A percentile compares a stretch with the other conserved stretches of the same genome.
Conservation (phyloP, 139 green algal species). For the Asterochloris sp. region DNA sequence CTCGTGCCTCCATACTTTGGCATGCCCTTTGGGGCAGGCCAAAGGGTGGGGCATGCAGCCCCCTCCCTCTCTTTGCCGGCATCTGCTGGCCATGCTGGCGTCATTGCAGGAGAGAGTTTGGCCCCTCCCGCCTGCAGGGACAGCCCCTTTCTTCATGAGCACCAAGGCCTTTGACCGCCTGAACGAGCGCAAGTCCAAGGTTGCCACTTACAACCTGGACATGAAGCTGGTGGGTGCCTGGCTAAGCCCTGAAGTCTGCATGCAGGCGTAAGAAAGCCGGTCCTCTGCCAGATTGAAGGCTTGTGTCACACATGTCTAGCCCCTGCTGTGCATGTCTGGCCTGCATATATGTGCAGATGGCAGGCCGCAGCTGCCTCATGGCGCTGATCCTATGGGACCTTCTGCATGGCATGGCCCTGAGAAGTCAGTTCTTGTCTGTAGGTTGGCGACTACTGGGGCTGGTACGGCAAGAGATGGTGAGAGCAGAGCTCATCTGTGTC, state of each 20-base stretch:
- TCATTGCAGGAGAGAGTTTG: too few relatives aligned
- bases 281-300: conserved; percentile 22
- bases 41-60: too few relatives aligned
- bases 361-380: too few relatives aligned
- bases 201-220: conserved; percentile 78
- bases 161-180: conserved; percentile 76
- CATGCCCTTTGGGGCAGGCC: too few relatives aligned
- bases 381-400: too few relatives aligned
- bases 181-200: conserved; percentile 68
- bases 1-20: too few relatives aligned
- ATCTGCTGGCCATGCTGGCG: background rate
- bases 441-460: conserved; percentile 42
- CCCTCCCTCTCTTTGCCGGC: too few relatives aligned
- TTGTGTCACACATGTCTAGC: conserved; percentile 4
- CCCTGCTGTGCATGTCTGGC: too few relatives aligned
- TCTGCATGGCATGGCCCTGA: too few relatives aligned
- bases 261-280: background rate
- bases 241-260: conserved; percentile 22
- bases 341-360: too few relatives aligned
- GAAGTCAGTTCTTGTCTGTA: too few relatives aligned
- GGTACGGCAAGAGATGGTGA: conserved; percentile 57
- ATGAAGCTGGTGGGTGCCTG: conserved; percentile 71
- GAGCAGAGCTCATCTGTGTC: too few relatives aligned
- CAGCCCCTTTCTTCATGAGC: conserved; percentile 69
- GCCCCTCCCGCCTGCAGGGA: conserved; percentile 29